Conservation (phyloP, 1,139 yeast genomes). For the Geotrichum aggregatum region DNA sequence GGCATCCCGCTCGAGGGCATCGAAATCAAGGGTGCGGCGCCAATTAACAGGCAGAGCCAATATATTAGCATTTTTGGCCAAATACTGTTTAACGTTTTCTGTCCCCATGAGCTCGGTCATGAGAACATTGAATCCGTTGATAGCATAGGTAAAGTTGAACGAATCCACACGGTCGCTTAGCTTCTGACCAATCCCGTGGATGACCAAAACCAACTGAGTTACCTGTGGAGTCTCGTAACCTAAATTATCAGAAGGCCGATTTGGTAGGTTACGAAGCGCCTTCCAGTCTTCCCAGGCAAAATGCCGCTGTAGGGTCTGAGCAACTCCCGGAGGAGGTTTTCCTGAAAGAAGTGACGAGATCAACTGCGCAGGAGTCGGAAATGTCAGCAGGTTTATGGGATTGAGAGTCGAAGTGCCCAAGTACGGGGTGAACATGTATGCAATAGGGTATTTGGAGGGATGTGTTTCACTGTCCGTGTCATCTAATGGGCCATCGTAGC, state of each 20-base stretch:
- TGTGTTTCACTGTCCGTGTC: constrained; percentile 9
- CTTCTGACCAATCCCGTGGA: constrained; percentile 93
- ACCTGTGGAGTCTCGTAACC: constrained; percentile 31
- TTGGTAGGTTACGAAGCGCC: constrained; percentile 30
- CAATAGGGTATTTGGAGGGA: constrained; percentile 25
- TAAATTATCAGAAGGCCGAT: constrained; percentile 33
- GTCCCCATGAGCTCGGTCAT: constrained; percentile 32
- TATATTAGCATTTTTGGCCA: constrained; percentile 28
- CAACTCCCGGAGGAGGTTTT: constrained; percentile 32
- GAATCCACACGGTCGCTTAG: constrained; percentile 75
- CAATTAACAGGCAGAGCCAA: constrained; percentile 43
- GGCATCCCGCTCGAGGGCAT: constrained; percentile 28
- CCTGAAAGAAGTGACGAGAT: constrained; percentile 32
- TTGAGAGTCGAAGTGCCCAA: constrained; percentile 22
- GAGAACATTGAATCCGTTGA: constrained; percentile 58
- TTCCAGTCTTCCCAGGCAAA: constrained; percentile 37
- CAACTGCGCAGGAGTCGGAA: constrained; percentile 27
- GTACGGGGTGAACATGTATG: constrained; percentile 27
- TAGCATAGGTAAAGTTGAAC: constrained; percentile 81
- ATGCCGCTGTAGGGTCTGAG: constrained; percentile 29
- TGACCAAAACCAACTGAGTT: constrained; percentile 67
- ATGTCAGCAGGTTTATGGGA: constrained; percentile 27
- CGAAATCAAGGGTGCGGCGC: constrained; percentile 39
- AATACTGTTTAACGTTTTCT: constrained; percentile 31
- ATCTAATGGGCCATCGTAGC: constrained; percentile 17